phyloP scores from a whole-genome alignment of 2,329 filamentous ascomycete species.

The Seiridium unicorne region DNA sequence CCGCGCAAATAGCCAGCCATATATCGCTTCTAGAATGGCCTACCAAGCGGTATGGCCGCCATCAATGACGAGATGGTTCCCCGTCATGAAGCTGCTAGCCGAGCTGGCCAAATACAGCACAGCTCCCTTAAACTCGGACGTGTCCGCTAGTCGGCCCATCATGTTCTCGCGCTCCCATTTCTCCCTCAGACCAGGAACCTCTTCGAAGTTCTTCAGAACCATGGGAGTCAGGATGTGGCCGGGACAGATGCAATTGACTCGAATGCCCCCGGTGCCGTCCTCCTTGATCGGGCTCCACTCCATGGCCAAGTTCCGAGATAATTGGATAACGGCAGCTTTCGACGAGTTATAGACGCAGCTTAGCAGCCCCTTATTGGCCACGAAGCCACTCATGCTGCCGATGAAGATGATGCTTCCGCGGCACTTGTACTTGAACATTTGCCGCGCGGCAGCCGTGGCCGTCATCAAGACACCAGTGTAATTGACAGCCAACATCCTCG shows the following conservation, averaged over 20 bases:
- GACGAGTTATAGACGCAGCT: slow-evolving; percentile 67
- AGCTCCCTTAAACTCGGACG: slow-evolving; percentile 60
- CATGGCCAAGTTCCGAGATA: slow-evolving; percentile 59
- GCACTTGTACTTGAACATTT: slow-evolving; percentile 52
- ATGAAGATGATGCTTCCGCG: slow-evolving; percentile 57
- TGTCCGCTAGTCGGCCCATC: slow-evolving; percentile 59
- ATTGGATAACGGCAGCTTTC: slow-evolving; percentile 64
- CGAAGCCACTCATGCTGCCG: slow-evolving; percentile 42
- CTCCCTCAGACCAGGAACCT: slow-evolving; percentile 57
- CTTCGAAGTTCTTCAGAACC: slow-evolving; percentile 63
- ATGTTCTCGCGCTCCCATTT: slow-evolving; percentile 74
- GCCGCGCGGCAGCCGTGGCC: slow-evolving; percentile 67
- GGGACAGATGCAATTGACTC: slow-evolving; percentile 68
- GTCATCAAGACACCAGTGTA: slow-evolving; percentile 69
- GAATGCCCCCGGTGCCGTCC: slow-evolving; percentile 51
- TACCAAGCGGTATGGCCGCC: neutral
- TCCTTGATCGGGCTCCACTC: slow-evolving; percentile 54
- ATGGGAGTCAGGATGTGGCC: slow-evolving; percentile 51
- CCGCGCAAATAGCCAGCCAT: too few species aligned
- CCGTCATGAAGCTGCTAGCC: slow-evolving; percentile 59
- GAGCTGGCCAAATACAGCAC: slow-evolving; percentile 60
- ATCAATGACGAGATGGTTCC: neutral
- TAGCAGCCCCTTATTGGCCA: slow-evolving; percentile 52
- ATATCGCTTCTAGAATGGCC: neutral
- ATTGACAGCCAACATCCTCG: slow-evolving; percentile 69